Evolutionary conservation across 805 yeast genomes (phyloP).

Genomic region (Ogataea ganodermae): DNA sequence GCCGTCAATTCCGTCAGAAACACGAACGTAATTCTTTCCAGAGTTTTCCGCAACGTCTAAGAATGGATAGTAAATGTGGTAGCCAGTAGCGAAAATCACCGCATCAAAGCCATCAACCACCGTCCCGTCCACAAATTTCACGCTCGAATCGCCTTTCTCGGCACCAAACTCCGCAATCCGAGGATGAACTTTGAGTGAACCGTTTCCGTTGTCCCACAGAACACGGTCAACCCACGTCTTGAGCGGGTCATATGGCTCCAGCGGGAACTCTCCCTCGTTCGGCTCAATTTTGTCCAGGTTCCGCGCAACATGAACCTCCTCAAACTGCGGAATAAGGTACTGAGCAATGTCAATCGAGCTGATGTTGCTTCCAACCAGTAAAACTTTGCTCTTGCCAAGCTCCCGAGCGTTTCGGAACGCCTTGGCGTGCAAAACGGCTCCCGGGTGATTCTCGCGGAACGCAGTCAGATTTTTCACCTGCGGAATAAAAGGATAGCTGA

Average conservation of each 20-base stretch:
- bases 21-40: slow-evolving; percentile 32
- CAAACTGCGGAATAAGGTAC: slow-evolving; percentile 33
- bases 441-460: slow-evolving; percentile 47
- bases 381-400: slow-evolving; percentile 42
- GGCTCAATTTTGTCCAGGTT: slow-evolving; percentile 15
- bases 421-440: slow-evolving; percentile 58
- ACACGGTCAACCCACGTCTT: slow-evolving; percentile 42
- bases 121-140: slow-evolving; percentile 52
- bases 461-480: slow-evolving; percentile 51
- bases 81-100: slow-evolving; percentile 74
- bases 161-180: slow-evolving; percentile 44
- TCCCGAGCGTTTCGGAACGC: slow-evolving; percentile 48
- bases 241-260: slow-evolving; percentile 44
- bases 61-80: slow-evolving; percentile 61
- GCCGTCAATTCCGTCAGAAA: slow-evolving; percentile 38
- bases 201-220: slow-evolving; percentile 49
- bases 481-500: slow-evolving; percentile 60
- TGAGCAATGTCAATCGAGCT: slow-evolving; percentile 71
- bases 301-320: slow-evolving; percentile 21
- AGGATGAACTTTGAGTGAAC: slow-evolving; percentile 42
- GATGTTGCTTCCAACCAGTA: slow-evolving; percentile 72
- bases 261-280: slow-evolving; percentile 4
- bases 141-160: slow-evolving; percentile 32
- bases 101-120: slow-evolving; percentile 47
- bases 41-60: slow-evolving; percentile 32